Evolutionary conservation across 805 yeast genomes (phyloP).

Genomic region (Teunomyces cretensis): DNA sequence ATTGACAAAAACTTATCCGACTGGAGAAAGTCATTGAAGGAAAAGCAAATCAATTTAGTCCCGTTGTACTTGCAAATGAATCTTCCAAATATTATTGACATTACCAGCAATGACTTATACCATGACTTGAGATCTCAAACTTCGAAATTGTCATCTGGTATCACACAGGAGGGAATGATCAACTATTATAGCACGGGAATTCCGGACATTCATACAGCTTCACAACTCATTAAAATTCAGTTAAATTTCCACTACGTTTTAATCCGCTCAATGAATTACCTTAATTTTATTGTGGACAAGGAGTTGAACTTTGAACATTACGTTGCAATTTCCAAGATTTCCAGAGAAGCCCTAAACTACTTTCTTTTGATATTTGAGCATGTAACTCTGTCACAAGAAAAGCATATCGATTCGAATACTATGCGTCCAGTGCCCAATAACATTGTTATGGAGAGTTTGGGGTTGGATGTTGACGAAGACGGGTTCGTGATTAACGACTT

Average conservation of each 20-base stretch:
- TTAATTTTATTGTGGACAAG: constrained; percentile 43
- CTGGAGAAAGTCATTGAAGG: constrained; percentile 41
- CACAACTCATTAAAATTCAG: constrained; percentile 42
- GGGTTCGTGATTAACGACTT: constrained; percentile 47
- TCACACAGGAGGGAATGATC: constrained; percentile 15
- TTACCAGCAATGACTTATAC: constrained; percentile 27
- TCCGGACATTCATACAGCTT: constrained; percentile 40
- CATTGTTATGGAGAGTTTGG: constrained; percentile 35
- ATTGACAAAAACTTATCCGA: constrained; percentile 41
- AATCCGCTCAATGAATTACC: constrained; percentile 42
- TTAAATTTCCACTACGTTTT: constrained; percentile 43
- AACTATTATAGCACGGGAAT: constrained; percentile 30
- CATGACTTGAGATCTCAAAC: constrained; percentile 25
- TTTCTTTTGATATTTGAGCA: constrained; percentile 39
- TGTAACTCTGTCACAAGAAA: constrained; percentile 8
- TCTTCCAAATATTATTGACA: constrained; percentile 23
- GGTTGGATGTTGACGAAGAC: constrained; percentile 43
- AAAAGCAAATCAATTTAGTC: constrained; percentile 19
- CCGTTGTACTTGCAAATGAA: constrained; percentile 24
- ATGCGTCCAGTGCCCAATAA: constrained; percentile 10
- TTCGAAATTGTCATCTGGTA: constrained; percentile 7
- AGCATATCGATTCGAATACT: constrained; percentile 5
- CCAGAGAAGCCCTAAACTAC: constrained; percentile 38
- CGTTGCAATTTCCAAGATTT: constrained; percentile 33
- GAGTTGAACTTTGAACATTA: constrained; percentile 38